phyloP scores from a whole-genome alignment of 1,284 basidiomycete species.

The Ustilago vetiveriae region DNA sequence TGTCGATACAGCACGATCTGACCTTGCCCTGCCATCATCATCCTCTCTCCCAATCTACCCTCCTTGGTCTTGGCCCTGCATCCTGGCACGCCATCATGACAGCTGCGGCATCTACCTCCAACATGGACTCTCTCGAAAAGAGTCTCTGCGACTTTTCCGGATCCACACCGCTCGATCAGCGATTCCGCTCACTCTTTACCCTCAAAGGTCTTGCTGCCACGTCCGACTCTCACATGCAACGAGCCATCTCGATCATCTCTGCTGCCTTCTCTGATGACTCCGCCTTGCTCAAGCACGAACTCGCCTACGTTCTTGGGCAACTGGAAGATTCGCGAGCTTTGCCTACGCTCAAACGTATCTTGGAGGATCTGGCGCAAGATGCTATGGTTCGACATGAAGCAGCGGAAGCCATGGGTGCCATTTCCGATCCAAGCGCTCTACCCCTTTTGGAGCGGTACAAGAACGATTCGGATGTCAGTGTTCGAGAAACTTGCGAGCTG shows the following conservation, averaged over 20 bases:
- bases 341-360: slow-evolving; percentile 79
- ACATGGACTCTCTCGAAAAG: slow-evolving; percentile 51
- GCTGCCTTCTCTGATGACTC: slow-evolving; percentile 87
- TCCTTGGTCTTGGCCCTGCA: too few relatives aligned
- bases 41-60: too few relatives aligned
- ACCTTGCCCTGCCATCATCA: too few relatives aligned
- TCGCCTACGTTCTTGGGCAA: slow-evolving; percentile 96
- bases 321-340: slow-evolving; percentile 80
- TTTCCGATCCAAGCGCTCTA: slow-evolving; percentile 77
- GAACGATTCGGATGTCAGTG: slow-evolving; percentile 78
- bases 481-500: slow-evolving; percentile 97
- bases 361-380: slow-evolving; percentile 79
- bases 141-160: slow-evolving; percentile 69
- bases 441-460: slow-evolving; percentile 80
- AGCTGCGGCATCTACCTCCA: slow-evolving; percentile 19
- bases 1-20: too few relatives aligned
- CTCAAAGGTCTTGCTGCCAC: slow-evolving; percentile 78
- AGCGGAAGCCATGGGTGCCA: slow-evolving; percentile 97
- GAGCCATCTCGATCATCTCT: slow-evolving; percentile 83
- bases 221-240: slow-evolving; percentile 47
- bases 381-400: slow-evolving; percentile 99
- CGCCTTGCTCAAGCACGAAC: slow-evolving; percentile 92
- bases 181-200: slow-evolving; percentile 93
- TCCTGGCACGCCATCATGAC: slow-evolving; percentile 16
- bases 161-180: slow-evolving; percentile 80